Conservation (phyloP, 164 flowering plant genomes). For the Brasenia schreberi region DNA sequence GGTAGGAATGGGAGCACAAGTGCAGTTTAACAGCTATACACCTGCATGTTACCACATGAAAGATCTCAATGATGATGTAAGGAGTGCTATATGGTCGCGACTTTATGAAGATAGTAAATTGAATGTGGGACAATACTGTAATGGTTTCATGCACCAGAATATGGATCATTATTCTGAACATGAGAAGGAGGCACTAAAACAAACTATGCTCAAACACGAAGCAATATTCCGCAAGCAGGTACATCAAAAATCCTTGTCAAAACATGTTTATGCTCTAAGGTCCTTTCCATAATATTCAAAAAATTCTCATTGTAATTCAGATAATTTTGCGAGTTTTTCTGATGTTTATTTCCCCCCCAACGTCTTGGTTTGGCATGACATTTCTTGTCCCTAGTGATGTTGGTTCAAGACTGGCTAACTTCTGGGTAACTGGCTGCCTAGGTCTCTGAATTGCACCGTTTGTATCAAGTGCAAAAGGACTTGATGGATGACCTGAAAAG, state of each 20-base stretch:
- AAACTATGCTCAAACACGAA: constrained; percentile 83
- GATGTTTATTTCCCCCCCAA: no score
- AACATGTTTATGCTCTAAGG: no score
- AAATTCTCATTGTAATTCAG: no score
- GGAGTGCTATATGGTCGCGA: constrained; percentile 50
- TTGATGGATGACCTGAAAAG: constrained; percentile 66
- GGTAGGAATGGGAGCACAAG: constrained; percentile 82
- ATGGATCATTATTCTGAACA: constrained; percentile 34
- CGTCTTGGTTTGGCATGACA: no score
- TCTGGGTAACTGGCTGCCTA: constrained; percentile 9
- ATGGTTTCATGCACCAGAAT: constrained; percentile 29
- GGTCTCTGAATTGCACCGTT: constrained; percentile 89
- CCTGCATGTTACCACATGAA: constrained; percentile 63
- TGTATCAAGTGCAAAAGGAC: constrained; percentile 71
- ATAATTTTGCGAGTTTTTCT: no score
- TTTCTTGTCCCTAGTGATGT: no score
- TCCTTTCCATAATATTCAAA: no score
- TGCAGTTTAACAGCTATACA: constrained; percentile 52
- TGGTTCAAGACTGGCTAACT: neutral
- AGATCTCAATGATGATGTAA: constrained; percentile 68
- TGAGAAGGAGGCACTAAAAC: constrained; percentile 59
- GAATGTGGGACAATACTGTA: constrained; percentile 40
- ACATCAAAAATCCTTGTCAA: neutral
- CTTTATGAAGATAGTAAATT: constrained; percentile 43
- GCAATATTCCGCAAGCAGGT: constrained; percentile 79